Evolutionary conservation across 768 basidiomycete genomes (phyloP), one percentile per base, ranked within the genome.

Genomic region (Cystofilobasidium ferigula): DNA sequence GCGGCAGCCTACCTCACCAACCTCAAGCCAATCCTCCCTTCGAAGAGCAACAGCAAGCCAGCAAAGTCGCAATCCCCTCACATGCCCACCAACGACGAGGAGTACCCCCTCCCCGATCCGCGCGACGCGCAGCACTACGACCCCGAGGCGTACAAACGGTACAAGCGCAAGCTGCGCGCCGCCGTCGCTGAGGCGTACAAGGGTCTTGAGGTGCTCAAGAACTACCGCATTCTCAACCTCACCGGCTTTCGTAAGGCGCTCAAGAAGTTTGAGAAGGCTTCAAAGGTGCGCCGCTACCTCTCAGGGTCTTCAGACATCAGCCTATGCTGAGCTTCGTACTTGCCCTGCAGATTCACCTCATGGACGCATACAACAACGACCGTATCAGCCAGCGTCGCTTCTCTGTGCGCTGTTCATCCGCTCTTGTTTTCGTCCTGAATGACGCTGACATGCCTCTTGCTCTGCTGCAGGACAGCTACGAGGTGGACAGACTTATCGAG

Each of bases 221-320:
- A 89, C 72, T 99, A 94, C 26, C 89, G 86, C 1, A 83, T 87
- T 53, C 76, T 97, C 45, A 98, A 99, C 74, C 75, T 91, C 13
- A 88, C 89, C 0, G 95, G 94, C 1, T 91, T 95, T 74, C 80
- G 87, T 32, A 91, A 91, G 56, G 85, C 85, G 0, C 73, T 91
- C 64, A 90, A 87, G 77, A 91, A 90, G 74, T 91, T 88, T 69
- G 87, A 86, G 72, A 92, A 89, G 73, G 77, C 81, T 5, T 86
- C 89, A 18, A 84, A 81, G 74, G 85, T 86, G 20, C 45, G 58
- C 34, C n/a, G n/a, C n/a, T n/a, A n/a, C n/a, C n/a, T n/a, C n/a
- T n/a, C n/a, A n/a, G n/a, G n/a, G n/a, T n/a, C n/a, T n/a, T n/a
- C n/a, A n/a, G n/a, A n/a, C n/a, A n/a, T n/a, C n/a, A n/a, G n/a